Evolutionary conservation across 768 basidiomycete genomes (phyloP).

Genomic region (Lentinus brumalis): DNA sequence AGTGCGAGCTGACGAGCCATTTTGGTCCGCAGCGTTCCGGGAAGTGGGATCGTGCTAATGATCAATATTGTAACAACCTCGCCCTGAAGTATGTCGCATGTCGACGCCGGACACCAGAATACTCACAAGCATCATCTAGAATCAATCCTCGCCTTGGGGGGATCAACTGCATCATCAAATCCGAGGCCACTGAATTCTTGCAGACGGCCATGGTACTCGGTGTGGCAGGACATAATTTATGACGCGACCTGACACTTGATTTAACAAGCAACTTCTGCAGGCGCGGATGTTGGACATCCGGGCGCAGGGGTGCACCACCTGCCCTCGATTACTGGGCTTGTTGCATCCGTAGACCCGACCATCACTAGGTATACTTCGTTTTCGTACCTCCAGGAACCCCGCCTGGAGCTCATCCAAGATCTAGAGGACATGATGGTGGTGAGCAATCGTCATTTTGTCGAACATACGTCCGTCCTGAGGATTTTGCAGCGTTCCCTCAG

Average conservation of each 20-base stretch:
- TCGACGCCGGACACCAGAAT: too few relatives aligned
- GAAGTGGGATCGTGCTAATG: too few relatives aligned
- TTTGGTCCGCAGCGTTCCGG: too few relatives aligned
- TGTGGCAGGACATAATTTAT: too few relatives aligned
- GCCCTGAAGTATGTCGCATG: conserved; percentile 50
- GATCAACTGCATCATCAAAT: conserved; percentile 31
- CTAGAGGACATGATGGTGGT: conserved; percentile 35
- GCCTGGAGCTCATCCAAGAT: conserved; percentile 35
- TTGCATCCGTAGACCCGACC: conserved; percentile 51
- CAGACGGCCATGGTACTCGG: conserved; percentile 29
- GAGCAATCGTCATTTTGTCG: too few relatives aligned
- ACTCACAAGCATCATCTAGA: conserved; percentile 22
- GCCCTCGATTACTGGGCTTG: conserved; percentile 62
- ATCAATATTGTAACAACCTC: conserved; percentile 46
- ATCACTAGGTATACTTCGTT: conserved; percentile 45
- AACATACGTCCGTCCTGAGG: too few relatives aligned
- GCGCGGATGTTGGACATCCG: conserved; percentile 57
- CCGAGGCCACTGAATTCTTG: background rate
- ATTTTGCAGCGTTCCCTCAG: background rate
- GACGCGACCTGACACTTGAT: too few relatives aligned
- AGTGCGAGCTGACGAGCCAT: too few relatives aligned
- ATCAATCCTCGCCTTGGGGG: conserved; percentile 44
- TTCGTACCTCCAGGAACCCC: conserved; percentile 30
- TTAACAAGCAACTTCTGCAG: too few relatives aligned
- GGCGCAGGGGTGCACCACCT: conserved; percentile 51